A percentile compares a stretch with the other conserved stretches of the same genome.
These are phyloP conservation scores for Symbiodinium natans DNA, from an alignment of 73 alveolate species.

Conservation along the genomic window DNA sequence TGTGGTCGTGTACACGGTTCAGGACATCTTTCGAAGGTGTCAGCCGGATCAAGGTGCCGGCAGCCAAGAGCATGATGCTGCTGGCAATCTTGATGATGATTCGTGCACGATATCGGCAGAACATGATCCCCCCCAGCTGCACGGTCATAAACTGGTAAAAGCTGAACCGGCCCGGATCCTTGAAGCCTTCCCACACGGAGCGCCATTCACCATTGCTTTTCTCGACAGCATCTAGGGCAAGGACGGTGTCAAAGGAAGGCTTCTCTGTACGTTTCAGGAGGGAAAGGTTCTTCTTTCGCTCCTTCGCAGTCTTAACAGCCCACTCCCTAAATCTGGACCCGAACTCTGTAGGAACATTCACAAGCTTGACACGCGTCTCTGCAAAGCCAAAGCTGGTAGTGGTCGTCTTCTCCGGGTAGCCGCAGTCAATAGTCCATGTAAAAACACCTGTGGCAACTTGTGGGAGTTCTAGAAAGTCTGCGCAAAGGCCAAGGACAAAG, in stretches of 20 bases:
- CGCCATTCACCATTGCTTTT: slow-evolving; percentile 35
- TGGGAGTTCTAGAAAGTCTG: neutral
- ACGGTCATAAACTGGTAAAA: slow-evolving; percentile 20
- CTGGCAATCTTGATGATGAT: slow-evolving; percentile 6
- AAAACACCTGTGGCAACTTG: neutral
- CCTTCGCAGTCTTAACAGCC: neutral
- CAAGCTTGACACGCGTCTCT: neutral
- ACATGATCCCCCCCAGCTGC: slow-evolving; percentile 40
- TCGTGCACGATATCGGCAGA: slow-evolving; percentile 39
- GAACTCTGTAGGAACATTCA: slow-evolving; percentile 14
- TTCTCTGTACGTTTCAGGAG: neutral
- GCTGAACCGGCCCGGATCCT: slow-evolving; percentile 19
- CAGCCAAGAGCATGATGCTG: neutral
- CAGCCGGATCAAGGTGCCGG: slow-evolving; percentile 38
- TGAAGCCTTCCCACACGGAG: slow-evolving; percentile 9
- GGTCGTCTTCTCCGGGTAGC: neutral
- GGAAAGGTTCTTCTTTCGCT: neutral
- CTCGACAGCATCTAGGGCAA: slow-evolving; percentile 27
- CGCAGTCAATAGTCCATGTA: slow-evolving; percentile 24
- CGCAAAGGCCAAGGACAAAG: neutral
- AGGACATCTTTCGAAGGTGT: slow-evolving; percentile 21
- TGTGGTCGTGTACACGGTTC: slow-evolving; percentile 32
- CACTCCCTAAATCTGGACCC: neutral
- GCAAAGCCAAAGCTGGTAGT: slow-evolving; percentile 4
- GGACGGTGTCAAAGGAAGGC: neutral